Conservation (phyloP, 2,329 filamentous ascomycete genomes). For the Xylariaceae sp. region DNA sequence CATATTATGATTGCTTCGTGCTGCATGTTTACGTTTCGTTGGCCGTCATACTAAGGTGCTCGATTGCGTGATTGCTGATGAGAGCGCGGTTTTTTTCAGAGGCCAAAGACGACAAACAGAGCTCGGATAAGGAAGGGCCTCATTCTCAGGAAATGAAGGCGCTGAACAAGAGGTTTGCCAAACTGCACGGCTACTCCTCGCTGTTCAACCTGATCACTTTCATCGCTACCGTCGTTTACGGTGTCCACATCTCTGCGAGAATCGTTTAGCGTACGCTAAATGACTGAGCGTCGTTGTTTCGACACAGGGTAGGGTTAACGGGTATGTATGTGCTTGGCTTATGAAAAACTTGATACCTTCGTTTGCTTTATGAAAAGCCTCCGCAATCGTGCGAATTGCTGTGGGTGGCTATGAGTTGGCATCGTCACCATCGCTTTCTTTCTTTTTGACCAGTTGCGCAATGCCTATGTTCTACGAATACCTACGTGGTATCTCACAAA, state of each 20-base stretch:
- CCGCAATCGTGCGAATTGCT: background rate
- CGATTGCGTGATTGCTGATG: conserved; percentile 15
- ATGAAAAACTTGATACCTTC: background rate
- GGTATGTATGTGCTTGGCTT: background rate
- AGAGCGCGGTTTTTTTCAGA: conserved; percentile 41
- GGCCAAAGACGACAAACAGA: conserved; percentile 83
- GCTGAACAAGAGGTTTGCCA: conserved; percentile 72
- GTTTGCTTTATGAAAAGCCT: background rate
- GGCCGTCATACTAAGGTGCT: background rate
- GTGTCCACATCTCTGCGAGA: conserved; percentile 62
- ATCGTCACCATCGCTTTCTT: background rate
- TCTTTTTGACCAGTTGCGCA: background rate
- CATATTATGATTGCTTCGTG: background rate
- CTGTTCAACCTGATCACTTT: conserved; percentile 71
- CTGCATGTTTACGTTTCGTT: background rate
- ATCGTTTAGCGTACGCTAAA: conserved; percentile 38
- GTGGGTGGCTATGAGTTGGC: background rate
- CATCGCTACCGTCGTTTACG: conserved; percentile 68
- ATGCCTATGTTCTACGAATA: background rate
- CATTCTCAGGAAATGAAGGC: conserved; percentile 79
- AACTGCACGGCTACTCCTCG: conserved; percentile 75
- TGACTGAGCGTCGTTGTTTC: background rate
- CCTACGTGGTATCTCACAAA: too few relatives aligned
- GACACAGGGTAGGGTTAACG: background rate
- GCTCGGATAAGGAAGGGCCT: conserved; percentile 63